Evolutionary conservation across 805 yeast species (phyloP), one percentile per base, ranked within the genome.

Genomic region (Candida saitoana): DNA sequence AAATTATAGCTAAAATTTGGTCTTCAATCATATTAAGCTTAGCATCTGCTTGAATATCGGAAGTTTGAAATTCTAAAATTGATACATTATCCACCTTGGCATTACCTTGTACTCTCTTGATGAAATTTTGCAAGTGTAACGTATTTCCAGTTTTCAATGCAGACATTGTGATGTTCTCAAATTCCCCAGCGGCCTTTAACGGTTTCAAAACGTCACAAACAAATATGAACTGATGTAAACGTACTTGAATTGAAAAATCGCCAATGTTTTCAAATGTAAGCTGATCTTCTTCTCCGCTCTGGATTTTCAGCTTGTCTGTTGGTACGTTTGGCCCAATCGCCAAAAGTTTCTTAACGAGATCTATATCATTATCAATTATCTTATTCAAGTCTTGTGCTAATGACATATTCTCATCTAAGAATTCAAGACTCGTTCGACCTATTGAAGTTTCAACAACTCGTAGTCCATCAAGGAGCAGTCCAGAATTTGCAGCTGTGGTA

Each of bases 401-500:
- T 14, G 32, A 29, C 5, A 29, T 12, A 14, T 29, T 14, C 16
- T 29, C 32, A 12, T 29, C 32, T 29, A 42, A 32, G 17, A 47
- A 19, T 18, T 40, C 38, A 20, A 46, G 18, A 18, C 37, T 22
- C 14, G 37, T 16, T 27, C 42, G 42, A 8, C 39, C 46, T 7
- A 54, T 18, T 14, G 19, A 12, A 6, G 46, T 31, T 15, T 46
- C 46, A 4, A 38, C 44, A 6, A 46, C 20, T 36, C 49, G 51
- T 5, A 45, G 18, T 6, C 51, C 55, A 4, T 30, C 34, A n/a
- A 33, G 29, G 17, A 46, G n/a, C 2, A 45, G 45, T 8, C 56
- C 58, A 12, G 37, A 34, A 22, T 48, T 51, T 6, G 52, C 49
- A 16, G 43, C 25, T 15, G 48, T 29, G 2, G 43, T 9, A 5